Evolutionary conservation across 2,329 filamentous ascomycete species (phyloP), one percentile per base, ranked within the genome.

Genomic region (Cordyceps cateniannulata): DNA sequence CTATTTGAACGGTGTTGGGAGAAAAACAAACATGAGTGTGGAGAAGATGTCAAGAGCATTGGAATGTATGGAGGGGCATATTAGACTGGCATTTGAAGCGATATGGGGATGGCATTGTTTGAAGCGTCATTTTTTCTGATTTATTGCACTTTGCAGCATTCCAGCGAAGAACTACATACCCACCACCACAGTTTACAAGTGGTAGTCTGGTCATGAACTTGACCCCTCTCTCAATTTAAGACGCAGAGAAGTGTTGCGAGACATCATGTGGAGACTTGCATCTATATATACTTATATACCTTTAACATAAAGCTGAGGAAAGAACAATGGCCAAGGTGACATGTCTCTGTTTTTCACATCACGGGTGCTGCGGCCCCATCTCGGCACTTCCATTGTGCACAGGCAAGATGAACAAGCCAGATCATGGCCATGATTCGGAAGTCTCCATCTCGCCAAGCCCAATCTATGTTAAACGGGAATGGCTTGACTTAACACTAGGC

Each of bases 1-100:
- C 52, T 45, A 55, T 57, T 56, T 61, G n/a, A 56, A 52, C 7
- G 59, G 59, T 35, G 52, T 57, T 56, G 59, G 45, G 14, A 38
- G 22, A 22, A 40, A 60, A 60, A 60, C 44, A 60, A 60, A 55
- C 47, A 59, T 22, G 24, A 6, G 12, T 49, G 58, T 60, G 58
- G 58, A 35, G 40, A 52, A n/a, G 24, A 4, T 45, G 29, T 49
- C 47, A 32, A 45, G 32, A 45, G 38, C 48, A 59, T 35, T 59
- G 56, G 48, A 59, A 52, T 59, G 56, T 24, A 52, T 16, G 7
- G 44, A 42, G 10, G 22, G 24, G 55, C 35, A 52, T n/a, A 14
- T 59, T 44, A 32, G 25, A 59, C 24, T 52, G 45, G 56, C 56
- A 59, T 59, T 59, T 48, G 44, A 20, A 42, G 56, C 32, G 56